A percentile compares a stretch with the other conserved stretches of the same genome.
These are phyloP conservation scores for Cylindrodendrum hubeiense DNA, from an alignment of 2,329 filamentous ascomycete genomes.

Conservation along the genomic window DNA sequence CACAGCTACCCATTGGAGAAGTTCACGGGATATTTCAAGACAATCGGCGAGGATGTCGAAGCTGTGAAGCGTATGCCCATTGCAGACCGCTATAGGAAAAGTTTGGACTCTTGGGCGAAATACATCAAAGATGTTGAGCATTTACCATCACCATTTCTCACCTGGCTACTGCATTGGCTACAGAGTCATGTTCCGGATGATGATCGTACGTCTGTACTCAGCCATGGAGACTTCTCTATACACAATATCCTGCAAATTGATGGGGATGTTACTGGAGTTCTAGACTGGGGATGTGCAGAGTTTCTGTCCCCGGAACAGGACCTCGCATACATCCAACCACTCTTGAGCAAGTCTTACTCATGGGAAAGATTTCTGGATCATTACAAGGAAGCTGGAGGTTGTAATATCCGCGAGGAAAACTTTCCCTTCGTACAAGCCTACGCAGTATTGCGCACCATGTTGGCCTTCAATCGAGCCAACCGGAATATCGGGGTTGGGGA, in stretches of 20 bases:
- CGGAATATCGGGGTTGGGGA: background rate
- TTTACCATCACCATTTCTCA: conserved; percentile 3
- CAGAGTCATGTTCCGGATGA: background rate
- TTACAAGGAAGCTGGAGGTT: background rate
- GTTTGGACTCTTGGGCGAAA: background rate
- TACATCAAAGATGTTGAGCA: conserved; percentile 8
- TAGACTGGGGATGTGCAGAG: conserved; percentile 14
- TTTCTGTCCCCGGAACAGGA: conserved; percentile 10
- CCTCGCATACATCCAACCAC: conserved; percentile 7
- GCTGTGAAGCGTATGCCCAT: background rate
- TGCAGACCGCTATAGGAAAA: conserved; percentile 1
- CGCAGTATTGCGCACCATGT: background rate
- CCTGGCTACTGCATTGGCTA: conserved; percentile 8
- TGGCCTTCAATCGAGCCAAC: conserved; percentile 6
- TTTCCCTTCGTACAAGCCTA: conserved; percentile 6
- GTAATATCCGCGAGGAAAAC: conserved; percentile 1
- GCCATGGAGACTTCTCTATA: conserved; percentile 7
- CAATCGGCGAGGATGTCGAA: background rate
- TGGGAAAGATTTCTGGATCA: conserved; percentile 12
- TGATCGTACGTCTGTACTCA: background rate
- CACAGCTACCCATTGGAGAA: background rate
- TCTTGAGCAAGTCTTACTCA: conserved; percentile 5
- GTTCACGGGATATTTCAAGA: background rate
- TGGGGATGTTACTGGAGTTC: conserved; percentile 2
- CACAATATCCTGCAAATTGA: conserved; percentile 8